A percentile compares a stretch with the other conserved stretches of the same genome.
Evolutionary conservation across 208 protist species (phyloP).

Genomic region (Endotrypanum monterogeii): DNA sequence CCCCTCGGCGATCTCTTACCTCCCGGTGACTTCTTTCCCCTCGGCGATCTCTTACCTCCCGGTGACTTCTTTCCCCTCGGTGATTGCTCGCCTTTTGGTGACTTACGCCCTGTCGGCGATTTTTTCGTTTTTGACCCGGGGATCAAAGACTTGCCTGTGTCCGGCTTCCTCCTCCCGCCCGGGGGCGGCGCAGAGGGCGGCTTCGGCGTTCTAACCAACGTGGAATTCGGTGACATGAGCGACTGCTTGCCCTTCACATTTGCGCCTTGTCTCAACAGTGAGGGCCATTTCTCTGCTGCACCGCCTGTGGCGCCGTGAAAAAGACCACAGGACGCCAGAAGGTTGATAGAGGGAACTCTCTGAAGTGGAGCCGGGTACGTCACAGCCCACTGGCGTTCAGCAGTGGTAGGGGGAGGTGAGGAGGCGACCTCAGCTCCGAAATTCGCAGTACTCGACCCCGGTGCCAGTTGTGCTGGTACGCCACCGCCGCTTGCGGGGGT

Average conservation of each 20-base stretch:
- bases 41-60: too few relatives aligned
- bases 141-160: neutral
- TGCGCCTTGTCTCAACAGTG: neutral
- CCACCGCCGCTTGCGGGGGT: neutral
- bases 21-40: too few relatives aligned
- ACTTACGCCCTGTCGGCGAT: neutral
- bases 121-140: neutral
- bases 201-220: neutral
- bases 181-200: constrained; percentile 1
- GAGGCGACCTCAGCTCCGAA: neutral
- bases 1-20: too few relatives aligned
- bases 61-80: too few relatives aligned
- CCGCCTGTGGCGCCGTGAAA: neutral
- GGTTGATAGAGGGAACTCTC: neutral
- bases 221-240: neutral
- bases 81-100: too few relatives aligned
- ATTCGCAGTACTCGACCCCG: neutral
- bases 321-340: neutral
- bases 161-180: neutral
- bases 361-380: neutral
- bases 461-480: neutral
- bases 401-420: neutral
- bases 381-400: neutral
- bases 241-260: neutral
- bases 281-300: neutral